Percentiles rank a stretch among this genome's conserved stretches.
Conservation (phyloP, 202 grass and related monocot genomes). For the Setaria italica region DNA sequence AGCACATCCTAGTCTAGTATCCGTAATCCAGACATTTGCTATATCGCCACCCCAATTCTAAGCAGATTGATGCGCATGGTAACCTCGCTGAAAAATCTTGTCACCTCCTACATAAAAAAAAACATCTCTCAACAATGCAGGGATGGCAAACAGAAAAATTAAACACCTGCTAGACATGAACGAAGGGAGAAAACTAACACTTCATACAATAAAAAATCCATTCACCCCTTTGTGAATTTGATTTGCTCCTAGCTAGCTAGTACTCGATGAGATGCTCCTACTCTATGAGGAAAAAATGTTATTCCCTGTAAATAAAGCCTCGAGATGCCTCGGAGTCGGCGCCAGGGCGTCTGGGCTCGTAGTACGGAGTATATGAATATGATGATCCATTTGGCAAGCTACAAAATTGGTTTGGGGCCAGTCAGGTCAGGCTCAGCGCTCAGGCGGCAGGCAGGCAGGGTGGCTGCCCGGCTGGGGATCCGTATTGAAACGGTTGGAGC, state of each 20-base stretch:
- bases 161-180: background rate
- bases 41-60: background rate
- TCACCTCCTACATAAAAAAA: background rate
- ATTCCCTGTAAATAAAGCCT: background rate
- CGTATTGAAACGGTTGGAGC: constrained; percentile 58
- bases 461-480: constrained; percentile 35
- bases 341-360: constrained; percentile 1
- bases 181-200: background rate
- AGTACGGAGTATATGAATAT: background rate
- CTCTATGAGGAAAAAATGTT: background rate
- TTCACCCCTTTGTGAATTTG: background rate
- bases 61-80: background rate
- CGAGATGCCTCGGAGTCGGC: constrained; percentile 33
- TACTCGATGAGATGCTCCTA: background rate
- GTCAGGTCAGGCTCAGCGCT: background rate
- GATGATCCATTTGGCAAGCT: constrained; percentile 32
- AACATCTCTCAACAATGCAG: background rate
- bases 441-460: background rate
- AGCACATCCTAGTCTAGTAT: background rate
- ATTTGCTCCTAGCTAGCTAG: background rate
- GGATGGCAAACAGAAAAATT: no score
- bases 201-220: background rate
- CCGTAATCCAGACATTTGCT: background rate
- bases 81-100: background rate
- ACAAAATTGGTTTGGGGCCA: constrained; percentile 47